Conservation (phyloP, 139 green algal species). For the Chlorella vulgaris region DNA sequence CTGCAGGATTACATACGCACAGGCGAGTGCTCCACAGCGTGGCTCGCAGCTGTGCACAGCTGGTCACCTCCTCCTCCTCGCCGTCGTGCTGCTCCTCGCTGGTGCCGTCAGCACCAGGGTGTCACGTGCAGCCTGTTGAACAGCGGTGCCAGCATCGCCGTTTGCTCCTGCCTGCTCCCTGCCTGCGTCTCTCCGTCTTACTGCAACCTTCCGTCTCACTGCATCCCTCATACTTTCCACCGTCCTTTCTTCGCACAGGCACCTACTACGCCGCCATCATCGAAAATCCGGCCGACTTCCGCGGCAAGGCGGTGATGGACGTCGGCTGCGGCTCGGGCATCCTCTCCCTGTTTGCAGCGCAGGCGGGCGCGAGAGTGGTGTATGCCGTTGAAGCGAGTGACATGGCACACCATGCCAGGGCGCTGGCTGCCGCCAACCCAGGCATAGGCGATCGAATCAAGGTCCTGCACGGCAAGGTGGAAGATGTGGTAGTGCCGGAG, state of each 20-base stretch:
- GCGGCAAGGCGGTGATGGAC: conserved; percentile 92
- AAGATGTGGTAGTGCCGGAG: conserved; percentile 71
- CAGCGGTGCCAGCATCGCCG: too few relatives aligned
- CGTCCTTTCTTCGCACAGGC: conserved; percentile 45
- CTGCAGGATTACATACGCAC: conserved; percentile 88
- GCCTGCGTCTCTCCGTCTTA: neutral
- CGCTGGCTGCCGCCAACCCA: conserved; percentile 77
- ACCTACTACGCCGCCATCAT: conserved; percentile 94
- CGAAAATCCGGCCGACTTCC: conserved; percentile 88
- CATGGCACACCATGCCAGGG: conserved; percentile 80
- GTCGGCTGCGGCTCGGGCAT: conserved; percentile 94
- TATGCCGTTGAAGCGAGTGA: conserved; percentile 94
- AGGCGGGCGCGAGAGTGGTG: conserved; percentile 88
- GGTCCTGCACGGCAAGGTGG: conserved; percentile 74
- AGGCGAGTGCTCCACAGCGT: too few relatives aligned
- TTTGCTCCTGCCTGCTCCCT: neutral
- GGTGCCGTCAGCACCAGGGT: too few relatives aligned
- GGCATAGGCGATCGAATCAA: conserved; percentile 36
- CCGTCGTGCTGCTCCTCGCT: too few relatives aligned
- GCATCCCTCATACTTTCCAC: neutral
- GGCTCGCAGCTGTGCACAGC: too few relatives aligned
- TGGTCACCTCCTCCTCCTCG: too few relatives aligned
- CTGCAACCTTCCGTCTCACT: neutral
- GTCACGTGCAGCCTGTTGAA: too few relatives aligned
- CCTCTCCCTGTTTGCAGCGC: conserved; percentile 94